Base-by-base conservation (phyloP, 495 filamentous ascomycete genomes). In the Aspergillus steynii region DNA sequence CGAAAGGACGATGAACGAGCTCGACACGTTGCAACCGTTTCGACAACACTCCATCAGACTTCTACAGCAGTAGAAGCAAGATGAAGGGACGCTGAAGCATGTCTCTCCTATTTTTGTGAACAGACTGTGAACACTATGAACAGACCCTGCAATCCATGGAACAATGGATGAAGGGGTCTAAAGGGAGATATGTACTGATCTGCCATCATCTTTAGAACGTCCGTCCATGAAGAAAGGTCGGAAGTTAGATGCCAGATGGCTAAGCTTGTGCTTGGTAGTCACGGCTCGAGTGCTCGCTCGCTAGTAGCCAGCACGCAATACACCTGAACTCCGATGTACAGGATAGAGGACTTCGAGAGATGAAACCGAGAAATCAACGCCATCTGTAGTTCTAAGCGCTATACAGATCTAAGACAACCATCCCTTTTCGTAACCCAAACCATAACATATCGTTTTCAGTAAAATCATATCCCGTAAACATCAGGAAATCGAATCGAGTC, bases 181-280 rank as follows among this genome's bases (percentile, higher is more conserved):
- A 56, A 68, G 65, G 72, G 73, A 71, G 54, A 53, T 47, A 6
- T 7, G 12, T 1, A 57, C 45, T 68, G 56, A 76, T 92, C 79
- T 92, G 75, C 89, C 90, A 92, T 87, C 85, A 76, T 81, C 80
- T 89, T 86, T 92, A 92, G 88, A 87, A 86, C 74, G 84, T 82
- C 80, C 76, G 82, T 81, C 83, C 83, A 90, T 78, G 78, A 83
- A 69, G 65, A 64, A 58, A 65, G 68, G 55, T 61, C 68, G 71
- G 68, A 71, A 65, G 69, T 68, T 70, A 67, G 89, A 92, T 92
- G 88, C 89, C 70, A 73, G 71, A 80, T 81, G 80, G 76, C 66
- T 37, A 45, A 48, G 34, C 25, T 45, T 56, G 20, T 46, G 32
- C 31, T 34, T 34, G 27, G 53, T 27, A 8, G 27, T 15, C 9